Conservation (phyloP, 495 filamentous ascomycete species). For the Podospora anserina region DNA sequence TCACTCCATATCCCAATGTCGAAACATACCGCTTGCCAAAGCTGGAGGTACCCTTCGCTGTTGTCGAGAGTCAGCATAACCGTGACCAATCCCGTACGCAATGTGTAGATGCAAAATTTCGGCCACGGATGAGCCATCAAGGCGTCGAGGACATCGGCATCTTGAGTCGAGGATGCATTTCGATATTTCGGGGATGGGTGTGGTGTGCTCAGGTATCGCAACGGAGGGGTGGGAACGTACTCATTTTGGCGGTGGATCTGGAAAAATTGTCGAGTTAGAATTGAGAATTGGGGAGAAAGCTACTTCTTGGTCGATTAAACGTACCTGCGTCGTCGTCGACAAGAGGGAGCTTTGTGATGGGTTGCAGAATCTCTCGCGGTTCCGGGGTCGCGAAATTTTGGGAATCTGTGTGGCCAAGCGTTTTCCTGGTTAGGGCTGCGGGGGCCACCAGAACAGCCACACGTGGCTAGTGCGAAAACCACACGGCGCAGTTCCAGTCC, state of each 20-base stretch:
- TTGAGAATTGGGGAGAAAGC: background rate
- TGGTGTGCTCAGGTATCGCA: conserved; percentile 1
- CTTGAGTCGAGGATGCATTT: background rate
- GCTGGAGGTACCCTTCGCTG: conserved; percentile 89
- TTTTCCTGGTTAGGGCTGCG: conserved; percentile 36
- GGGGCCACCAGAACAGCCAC: conserved; percentile 19
- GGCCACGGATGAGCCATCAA: background rate
- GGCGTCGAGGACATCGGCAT: background rate
- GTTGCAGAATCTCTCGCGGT: conserved; percentile 31
- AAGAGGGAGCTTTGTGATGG: conserved; percentile 29
- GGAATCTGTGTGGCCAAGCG: conserved; percentile 33
- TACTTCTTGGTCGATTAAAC: conserved; percentile 4
- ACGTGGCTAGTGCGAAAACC: background rate
- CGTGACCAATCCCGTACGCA: background rate
- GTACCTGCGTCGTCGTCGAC: conserved; percentile 39
- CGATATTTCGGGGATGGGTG: background rate
- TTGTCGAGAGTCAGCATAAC: conserved; percentile 34
- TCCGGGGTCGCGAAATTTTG: conserved; percentile 39
- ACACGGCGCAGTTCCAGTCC: conserved; percentile 36
- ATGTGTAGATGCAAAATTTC: background rate
- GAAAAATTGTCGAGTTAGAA: conserved; percentile 21
- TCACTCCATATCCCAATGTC: background rate
- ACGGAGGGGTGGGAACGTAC: conserved; percentile 30
- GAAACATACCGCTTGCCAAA: conserved; percentile 75
- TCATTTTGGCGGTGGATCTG: conserved; percentile 43